Evolutionary conservation across 306 rosid genomes (phyloP), one percentile per base, ranked within the genome.

Genomic region (Amphicarpaea edgeworthii): DNA sequence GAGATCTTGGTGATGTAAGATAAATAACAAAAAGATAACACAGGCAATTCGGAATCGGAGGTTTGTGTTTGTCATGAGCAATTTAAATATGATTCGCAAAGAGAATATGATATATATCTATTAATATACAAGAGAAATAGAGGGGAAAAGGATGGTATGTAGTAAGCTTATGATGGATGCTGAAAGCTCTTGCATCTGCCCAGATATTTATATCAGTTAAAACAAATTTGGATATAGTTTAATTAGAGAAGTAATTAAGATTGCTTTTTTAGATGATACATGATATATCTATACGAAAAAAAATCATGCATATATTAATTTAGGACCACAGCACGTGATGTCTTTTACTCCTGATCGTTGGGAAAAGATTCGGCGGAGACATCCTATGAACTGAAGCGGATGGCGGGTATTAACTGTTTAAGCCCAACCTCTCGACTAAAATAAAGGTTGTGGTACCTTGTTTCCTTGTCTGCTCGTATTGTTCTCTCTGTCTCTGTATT

Each of bases 261-360:
- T 30, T 3, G 6, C 5, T 30, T 30, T 30, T 4, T 0, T 30
- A 30, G 37, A 30, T 30, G 37, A 30, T 5, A 5, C 37, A 30
- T 30, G 7, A 30, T 30, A 3, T 30, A 30, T 30, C 6, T 30
- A 24, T 30, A 30, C 5, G 37, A 30, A 30, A 30, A 30, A 4
- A n/a, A n/a, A n/a, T n/a, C n/a, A n/a, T n/a, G n/a, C n/a, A n/a
- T n/a, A n/a, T n/a, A n/a, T n/a, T n/a, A n/a, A n/a, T n/a, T n/a
- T n/a, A n/a, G n/a, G 82, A 77, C 54, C 82, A 47, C 32, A 5
- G 83, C 83, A 82, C 69, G 80, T 83, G 83, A 83, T 60, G 79
- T 45, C 83, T 79, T 83, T 73, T 58, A 50, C 68, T 83, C 86
- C 80, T 50, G 80, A 49, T 83, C 77, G 63, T 40, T 60, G 73